These are phyloP conservation scores for Trypanosoma rangeli DNA, from an alignment of 208 protist genomes.

Conservation along the genomic window DNA sequence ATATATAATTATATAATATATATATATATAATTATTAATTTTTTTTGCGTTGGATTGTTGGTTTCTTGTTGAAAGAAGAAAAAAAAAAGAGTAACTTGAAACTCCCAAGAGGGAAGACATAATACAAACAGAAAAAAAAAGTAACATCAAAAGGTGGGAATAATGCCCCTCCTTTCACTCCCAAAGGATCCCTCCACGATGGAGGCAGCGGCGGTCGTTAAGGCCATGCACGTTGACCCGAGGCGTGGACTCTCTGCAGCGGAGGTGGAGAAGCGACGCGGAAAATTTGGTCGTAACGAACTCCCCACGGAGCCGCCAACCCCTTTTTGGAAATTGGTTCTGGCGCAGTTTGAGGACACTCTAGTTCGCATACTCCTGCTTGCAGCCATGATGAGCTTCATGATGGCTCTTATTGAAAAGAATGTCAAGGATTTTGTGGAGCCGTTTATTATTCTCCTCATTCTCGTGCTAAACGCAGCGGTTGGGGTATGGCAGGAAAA, in stretches of 20 bases:
- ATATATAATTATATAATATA: background rate
- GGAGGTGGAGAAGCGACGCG: slow-evolving; percentile 48
- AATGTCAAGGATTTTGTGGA: slow-evolving; percentile 87
- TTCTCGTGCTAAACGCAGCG: slow-evolving; percentile 92
- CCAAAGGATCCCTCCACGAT: slow-evolving; percentile 25
- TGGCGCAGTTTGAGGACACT: slow-evolving; percentile 90
- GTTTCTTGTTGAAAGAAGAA: background rate
- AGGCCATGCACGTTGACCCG: slow-evolving; percentile 24
- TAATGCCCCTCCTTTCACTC: slow-evolving; percentile 16
- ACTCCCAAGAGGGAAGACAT: background rate
- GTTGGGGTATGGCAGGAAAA: slow-evolving; percentile 94
- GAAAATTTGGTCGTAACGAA: slow-evolving; percentile 66
- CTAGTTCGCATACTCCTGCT: slow-evolving; percentile 88
- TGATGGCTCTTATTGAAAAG: slow-evolving; percentile 71
- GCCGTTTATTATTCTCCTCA: slow-evolving; percentile 94
- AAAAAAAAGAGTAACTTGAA: background rate
- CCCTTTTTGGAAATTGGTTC: slow-evolving; percentile 79
- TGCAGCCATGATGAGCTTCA: slow-evolving; percentile 81
- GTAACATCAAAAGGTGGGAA: background rate
- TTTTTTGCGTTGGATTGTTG: slow-evolving; percentile 7
- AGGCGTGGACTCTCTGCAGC: slow-evolving; percentile 29
- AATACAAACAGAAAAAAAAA: background rate
- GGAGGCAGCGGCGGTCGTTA: slow-evolving; percentile 10
- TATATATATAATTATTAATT: background rate
- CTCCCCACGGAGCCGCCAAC: slow-evolving; percentile 58